These are phyloP conservation scores for Candida bentonensis DNA, from an alignment of 805 yeast species.

Conservation along the genomic window DNA sequence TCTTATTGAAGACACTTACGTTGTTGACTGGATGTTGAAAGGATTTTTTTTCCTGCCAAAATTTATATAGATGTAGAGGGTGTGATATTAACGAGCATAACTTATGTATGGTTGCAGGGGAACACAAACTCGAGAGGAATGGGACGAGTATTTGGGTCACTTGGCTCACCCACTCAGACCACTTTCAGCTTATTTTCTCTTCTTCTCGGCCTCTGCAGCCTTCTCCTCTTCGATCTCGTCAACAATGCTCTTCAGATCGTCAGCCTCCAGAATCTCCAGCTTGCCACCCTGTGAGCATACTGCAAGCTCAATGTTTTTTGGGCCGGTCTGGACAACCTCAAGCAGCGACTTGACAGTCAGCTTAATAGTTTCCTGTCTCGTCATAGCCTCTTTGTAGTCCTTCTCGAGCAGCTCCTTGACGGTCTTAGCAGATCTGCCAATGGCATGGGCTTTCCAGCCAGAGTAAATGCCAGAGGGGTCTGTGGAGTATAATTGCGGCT, in stretches of 20 bases:
- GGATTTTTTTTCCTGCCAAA: too few species aligned
- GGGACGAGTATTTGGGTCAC: too few species aligned
- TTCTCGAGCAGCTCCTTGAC: constrained; percentile 92
- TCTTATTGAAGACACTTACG: too few species aligned
- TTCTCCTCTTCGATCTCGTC: constrained; percentile 79
- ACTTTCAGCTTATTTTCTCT: not conserved
- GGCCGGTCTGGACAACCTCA: constrained; percentile 97
- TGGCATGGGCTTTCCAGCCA: constrained; percentile 96
- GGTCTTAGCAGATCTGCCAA: constrained; percentile 89
- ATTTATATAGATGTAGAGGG: too few species aligned
- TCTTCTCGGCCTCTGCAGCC: constrained; percentile 63
- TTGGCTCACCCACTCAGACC: too few species aligned
- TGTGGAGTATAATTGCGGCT: constrained; percentile 80
- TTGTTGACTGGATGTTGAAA: too few species aligned
- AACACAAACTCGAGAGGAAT: too few species aligned
- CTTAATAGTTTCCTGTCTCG: constrained; percentile 56
- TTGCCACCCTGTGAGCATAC: constrained; percentile 60
- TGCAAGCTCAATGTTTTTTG: constrained; percentile 87
- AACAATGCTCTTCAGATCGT: constrained; percentile 61
- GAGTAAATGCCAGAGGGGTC: constrained; percentile 96
- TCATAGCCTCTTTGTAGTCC: constrained; percentile 51
- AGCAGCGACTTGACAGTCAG: constrained; percentile 75
- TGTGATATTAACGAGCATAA: too few species aligned
- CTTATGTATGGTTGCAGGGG: too few species aligned
- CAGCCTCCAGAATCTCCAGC: constrained; percentile 46